Evolutionary conservation across 1,139 yeast genomes (phyloP), one percentile per base, ranked within the genome.

Genomic region (Taphrina communis): DNA sequence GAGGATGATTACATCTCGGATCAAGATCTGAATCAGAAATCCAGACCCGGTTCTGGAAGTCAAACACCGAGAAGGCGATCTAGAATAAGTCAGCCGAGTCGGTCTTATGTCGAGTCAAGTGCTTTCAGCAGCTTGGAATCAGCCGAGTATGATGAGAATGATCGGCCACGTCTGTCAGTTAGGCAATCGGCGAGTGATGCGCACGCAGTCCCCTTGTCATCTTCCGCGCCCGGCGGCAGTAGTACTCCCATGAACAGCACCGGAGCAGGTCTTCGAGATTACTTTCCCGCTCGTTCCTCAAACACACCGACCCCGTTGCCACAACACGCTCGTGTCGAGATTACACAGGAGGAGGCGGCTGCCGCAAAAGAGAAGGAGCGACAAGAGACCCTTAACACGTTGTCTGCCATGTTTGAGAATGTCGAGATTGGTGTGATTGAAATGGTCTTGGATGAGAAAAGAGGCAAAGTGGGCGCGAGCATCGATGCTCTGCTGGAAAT

Each of bases 371-470:
- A 17, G 56, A 75, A 78, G 68, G 86, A 85, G 71, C 80, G 79
- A 61, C 78, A 78, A 46, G 80, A 80, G 44, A 82, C 82, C 12
- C 76, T 82, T 11, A 79, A 79, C 3, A 84, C 85, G 1, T 80
- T 92, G 65, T 80, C 80, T 41, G 87, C 86, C 69, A 89, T 92
- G 85, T 91, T 92, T 78, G 96, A 97, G 0, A 81, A 81, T 48
- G 79, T 91, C 70, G 97, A 91, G 73, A 80, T 80, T 52, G 88
- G 85, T 0, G 80, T 92, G 1, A 82, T 92, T 66, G 85, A 82
- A 68, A 97, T 92, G 75, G 88, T 92, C 3, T 83, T 90, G 39
- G 79, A 80, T 1, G 85, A 88, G 76, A 88, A 88, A 75, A 83
- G 86, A 69, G 89, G 90, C 31, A 82, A 88, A 66, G 82, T 89